Evolutionary conservation across 2,329 filamentous ascomycete species (phyloP), one percentile per base, ranked within the genome.

Genomic region (Pyrenophora graminea): DNA sequence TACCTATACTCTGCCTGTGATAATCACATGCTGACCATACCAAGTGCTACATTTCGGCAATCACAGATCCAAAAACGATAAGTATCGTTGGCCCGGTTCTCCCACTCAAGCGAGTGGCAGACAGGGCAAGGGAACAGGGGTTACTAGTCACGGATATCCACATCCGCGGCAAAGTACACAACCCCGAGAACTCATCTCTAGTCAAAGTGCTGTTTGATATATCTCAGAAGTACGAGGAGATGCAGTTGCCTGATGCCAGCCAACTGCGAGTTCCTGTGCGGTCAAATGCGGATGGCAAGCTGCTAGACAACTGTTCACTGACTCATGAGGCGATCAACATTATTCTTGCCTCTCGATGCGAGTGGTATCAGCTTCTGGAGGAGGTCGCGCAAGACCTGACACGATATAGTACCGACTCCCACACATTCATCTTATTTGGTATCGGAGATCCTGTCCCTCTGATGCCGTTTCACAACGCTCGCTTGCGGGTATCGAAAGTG

Each of bases 31-130:
- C 53, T 55, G n/a, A 55, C 45, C 42, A 31, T 12, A 9, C 18
- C 15, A 17, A 56, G 53, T 53, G 41, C 17, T 62, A 65, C 34
- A 48, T 63, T 42, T 65, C 62, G 2, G 62, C 62, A 2, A 45
- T 63, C 19, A 64, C 61, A 12, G 62, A 64, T 19, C 61, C 62
- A 15, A 62, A 54, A 49, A 61, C 57, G 7, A 48, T 65, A 32
- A 65, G 62, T 45, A 53, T 63, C 13, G 62, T 64, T 10, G 58
- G 58, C 9, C 42, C 56, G 6, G 52, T 52, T 3, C 34, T 30
- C 4, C 40, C 46, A n/a, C 54, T 64, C 25, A 42, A 46, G 25
- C 38, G 50, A 33, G 41, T 64, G 18, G 45, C 46, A 25, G 21
- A 45, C 5, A 50, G 41, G 39, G 55, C 55, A 34, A 48, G 48